These are phyloP conservation scores for Yarrowia sp. DNA, from an alignment of 805 yeast genomes.

Conservation along the genomic window DNA sequence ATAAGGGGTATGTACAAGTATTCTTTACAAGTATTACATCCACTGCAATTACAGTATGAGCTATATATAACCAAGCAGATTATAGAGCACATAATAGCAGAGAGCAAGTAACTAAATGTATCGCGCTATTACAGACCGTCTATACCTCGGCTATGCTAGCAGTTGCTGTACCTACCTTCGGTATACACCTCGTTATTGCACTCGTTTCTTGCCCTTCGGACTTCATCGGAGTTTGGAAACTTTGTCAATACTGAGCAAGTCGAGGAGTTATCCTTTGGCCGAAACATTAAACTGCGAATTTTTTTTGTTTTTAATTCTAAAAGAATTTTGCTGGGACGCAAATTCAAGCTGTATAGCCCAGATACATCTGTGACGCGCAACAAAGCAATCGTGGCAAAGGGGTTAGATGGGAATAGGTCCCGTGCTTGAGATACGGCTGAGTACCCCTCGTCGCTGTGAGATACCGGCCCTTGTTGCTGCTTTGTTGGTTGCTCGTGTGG, in stretches of 20 bases:
- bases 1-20: no score
- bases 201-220: background rate
- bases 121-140: background rate
- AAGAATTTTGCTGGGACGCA: background rate
- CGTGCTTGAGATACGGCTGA: background rate
- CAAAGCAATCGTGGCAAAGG: constrained; percentile 10
- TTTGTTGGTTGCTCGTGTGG: constrained; percentile 5
- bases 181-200: no score
- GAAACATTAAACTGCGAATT: background rate
- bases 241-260: constrained; percentile 5
- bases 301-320: no score
- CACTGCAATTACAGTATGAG: no score
- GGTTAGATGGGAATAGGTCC: no score
- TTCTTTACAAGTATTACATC: no score
- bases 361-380: constrained; percentile 16
- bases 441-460: background rate
- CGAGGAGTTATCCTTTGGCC: background rate
- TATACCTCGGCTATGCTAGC: constrained; percentile 1
- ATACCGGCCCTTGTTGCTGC: background rate
- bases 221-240: constrained; percentile 19
- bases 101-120: no score
- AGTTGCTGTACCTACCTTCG: no score
- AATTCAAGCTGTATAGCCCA: background rate
- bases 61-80: no score
- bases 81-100: no score